phyloP scores from a whole-genome alignment of 179 eudicot genomes.

The Monotropa hypopitys region DNA sequence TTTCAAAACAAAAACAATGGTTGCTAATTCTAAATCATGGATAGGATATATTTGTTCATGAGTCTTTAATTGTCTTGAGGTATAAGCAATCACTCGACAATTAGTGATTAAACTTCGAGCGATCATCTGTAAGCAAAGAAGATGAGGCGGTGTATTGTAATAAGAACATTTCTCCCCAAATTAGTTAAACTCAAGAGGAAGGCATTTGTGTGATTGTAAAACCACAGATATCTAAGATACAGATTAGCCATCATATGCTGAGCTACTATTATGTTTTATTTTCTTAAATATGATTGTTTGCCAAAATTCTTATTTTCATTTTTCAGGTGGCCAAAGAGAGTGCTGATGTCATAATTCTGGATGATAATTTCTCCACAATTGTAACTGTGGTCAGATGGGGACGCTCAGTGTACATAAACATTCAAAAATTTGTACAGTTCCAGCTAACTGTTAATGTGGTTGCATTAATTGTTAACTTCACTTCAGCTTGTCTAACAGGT shows the following conservation, averaged over 20 bases:
- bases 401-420: conserved; percentile 70
- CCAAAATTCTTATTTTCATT: not conserved
- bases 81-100: no score
- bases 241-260: not conserved
- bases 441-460: conserved; percentile 83
- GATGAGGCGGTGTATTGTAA: not conserved
- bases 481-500: conserved; percentile 83
- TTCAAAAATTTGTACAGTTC: conserved; percentile 83
- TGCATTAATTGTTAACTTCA: conserved; percentile 63
- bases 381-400: conserved; percentile 75
- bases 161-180: not conserved
- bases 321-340: conserved; percentile 86
- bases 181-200: no score
- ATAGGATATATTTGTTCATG: no score
- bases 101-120: not conserved
- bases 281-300: not conserved
- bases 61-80: no score
- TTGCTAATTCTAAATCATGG: no score
- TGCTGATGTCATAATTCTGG: conserved; percentile 77
- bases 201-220: no score
- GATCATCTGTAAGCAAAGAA: not conserved
- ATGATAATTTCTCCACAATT: conserved; percentile 68
- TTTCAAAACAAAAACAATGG: no score
- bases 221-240: not conserved
- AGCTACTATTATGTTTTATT: not conserved